Base-by-base conservation (phyloP, 2,329 filamentous ascomycete genomes). In the Alternaria longipes region DNA sequence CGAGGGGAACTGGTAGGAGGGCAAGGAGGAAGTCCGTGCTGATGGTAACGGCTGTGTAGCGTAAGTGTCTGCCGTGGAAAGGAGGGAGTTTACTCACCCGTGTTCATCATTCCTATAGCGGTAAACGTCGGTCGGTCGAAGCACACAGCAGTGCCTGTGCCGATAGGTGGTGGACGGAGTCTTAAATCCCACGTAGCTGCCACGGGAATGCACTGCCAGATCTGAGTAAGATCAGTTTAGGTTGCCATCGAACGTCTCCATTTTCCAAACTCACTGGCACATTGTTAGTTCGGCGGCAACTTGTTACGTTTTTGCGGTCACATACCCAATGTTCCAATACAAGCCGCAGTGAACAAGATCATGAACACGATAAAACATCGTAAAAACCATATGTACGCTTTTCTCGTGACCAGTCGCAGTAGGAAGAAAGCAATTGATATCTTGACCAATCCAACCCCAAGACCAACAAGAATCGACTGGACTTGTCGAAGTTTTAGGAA, bases 341-440 rank as follows among this genome's bases (percentile, higher is more conserved):
- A 53, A 14, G 36, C 50, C 5, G 36, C 18, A 32, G 50, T 53
- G n/a, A 53, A 53, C 36, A 41, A 52, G n/a, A 14, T 16, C 50
- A 53, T 53, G 50, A 53, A 53, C 9, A 53, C 18, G n/a, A 41
- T 34, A 20, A 53, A 53, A 5, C 50, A 38, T 12, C 52, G 84
- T 80, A 40, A 73, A 62, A 26, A 80, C 64, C 40, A 84, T 70
- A 63, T 44, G 36, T 60, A 65, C 9, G 24, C n/a, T 34, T 74
- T 81, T 20, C 74, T 73, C 9, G 78, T 50, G 1, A 81, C 80
- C 12, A 84, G 71, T 36, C 83, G 75, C 56, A 84, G 69, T 9
- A 86, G 71, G 64, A 84, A 83, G 30, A 82, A 78, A 5, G 78
- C 81, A 28, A 84, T 79, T 0, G 83, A 84, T 8, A 85, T 77